These are phyloP conservation scores for Cinchona pubescens DNA, from an alignment of 257 asterid species.

Conservation along the genomic window DNA sequence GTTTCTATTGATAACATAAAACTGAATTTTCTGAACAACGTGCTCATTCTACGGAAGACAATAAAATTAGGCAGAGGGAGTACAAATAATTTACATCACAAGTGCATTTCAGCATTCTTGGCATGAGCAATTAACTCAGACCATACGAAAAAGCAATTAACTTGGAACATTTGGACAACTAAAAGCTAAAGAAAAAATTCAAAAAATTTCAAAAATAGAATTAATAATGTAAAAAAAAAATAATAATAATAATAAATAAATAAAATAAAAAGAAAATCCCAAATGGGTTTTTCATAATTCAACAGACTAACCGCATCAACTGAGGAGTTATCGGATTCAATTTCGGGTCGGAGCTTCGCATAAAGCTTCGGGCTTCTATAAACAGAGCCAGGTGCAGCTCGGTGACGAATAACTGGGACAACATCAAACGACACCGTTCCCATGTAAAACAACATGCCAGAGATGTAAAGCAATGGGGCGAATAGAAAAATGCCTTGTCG, in stretches of 20 bases:
- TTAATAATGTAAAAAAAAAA: neutral
- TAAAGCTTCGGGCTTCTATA: slow-evolving; percentile 87
- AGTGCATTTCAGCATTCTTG: neutral
- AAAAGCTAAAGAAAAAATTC: neutral
- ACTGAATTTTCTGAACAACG: no score
- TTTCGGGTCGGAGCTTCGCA: slow-evolving; percentile 58
- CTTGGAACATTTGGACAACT: neutral
- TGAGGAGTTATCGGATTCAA: slow-evolving; percentile 76
- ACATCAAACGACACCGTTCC: slow-evolving; percentile 92
- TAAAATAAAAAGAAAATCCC: neutral
- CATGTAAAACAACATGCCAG: slow-evolving; percentile 88
- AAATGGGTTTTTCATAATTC: neutral
- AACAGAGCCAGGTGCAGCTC: slow-evolving; percentile 73
- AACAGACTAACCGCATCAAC: slow-evolving; percentile 74
- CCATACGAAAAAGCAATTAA: neutral
- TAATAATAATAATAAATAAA: neutral
- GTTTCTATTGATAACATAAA: no score
- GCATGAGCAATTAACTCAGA: neutral
- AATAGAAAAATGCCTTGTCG: slow-evolving; percentile 87
- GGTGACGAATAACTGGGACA: slow-evolving; percentile 49
- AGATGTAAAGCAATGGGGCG: slow-evolving; percentile 79
- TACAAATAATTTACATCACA: neutral
- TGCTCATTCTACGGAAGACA: no score
- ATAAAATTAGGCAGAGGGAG: no score
- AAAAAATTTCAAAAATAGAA: neutral